phyloP scores from a whole-genome alignment of 257 asterid genomes.

The Solanum medicagineum region DNA sequence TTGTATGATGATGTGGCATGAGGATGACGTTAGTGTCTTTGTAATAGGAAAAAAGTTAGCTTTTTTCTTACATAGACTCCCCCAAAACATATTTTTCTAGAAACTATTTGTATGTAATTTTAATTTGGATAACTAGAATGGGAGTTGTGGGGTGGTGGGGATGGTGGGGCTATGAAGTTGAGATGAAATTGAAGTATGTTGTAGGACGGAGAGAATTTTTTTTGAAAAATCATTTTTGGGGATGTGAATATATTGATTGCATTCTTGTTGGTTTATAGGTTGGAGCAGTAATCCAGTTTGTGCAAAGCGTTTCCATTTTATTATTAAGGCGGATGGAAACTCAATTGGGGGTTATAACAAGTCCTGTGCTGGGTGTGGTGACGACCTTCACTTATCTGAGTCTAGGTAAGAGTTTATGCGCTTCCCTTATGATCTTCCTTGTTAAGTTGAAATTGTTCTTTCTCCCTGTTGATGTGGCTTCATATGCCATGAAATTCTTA shows the following conservation, averaged over 20 bases:
- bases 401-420: slow-evolving; percentile 40
- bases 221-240: neutral
- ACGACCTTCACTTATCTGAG: slow-evolving; percentile 51
- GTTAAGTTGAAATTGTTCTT: neutral
- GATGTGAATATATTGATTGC: neutral
- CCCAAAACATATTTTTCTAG: neutral
- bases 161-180: neutral
- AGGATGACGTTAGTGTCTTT: neutral
- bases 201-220: neutral
- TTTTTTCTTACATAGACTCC: no score
- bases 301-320: slow-evolving; percentile 83
- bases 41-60: neutral
- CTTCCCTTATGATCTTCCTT: neutral
- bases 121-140: neutral
- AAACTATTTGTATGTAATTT: neutral
- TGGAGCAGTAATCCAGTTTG: slow-evolving; percentile 95
- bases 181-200: neutral
- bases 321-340: slow-evolving; percentile 83
- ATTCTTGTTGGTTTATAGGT: slow-evolving; percentile 25
- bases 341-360: slow-evolving; percentile 63
- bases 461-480: neutral
- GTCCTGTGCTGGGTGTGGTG: slow-evolving; percentile 78
- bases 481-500: neutral
- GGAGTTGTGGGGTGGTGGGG: neutral
- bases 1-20: neutral